phyloP scores from a whole-genome alignment of 768 basidiomycete genomes.

The Amanita rubescens region DNA sequence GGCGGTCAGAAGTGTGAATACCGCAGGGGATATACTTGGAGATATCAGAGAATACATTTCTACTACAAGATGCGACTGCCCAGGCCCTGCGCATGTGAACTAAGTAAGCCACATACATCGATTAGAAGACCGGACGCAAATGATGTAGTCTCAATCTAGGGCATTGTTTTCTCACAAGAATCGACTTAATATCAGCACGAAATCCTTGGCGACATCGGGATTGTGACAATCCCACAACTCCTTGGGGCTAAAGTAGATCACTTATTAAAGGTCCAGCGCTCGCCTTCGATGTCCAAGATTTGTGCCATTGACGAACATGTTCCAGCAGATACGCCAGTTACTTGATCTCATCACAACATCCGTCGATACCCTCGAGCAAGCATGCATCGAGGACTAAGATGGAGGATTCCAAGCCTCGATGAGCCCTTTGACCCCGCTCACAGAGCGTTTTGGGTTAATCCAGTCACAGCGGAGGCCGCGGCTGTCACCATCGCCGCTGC shows the following conservation, averaged over 20 bases:
- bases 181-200: too few species aligned
- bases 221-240: background rate
- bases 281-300: background rate
- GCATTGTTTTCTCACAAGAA: too few species aligned
- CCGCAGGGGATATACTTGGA: too few species aligned
- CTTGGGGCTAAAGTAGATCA: too few species aligned
- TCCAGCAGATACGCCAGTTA: background rate
- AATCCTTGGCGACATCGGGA: conserved; percentile 11
- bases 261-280: too few species aligned
- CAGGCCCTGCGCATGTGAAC: too few species aligned
- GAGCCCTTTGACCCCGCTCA: conserved; percentile 14
- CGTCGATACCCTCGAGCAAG: conserved; percentile 2
- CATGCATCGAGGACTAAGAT: conserved; percentile 9
- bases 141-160: too few species aligned
- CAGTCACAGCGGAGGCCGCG: conserved; percentile 13
- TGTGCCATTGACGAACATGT: background rate
- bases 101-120: too few species aligned
- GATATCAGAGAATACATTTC: too few species aligned
- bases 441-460: conserved; percentile 15
- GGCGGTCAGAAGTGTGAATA: too few species aligned
- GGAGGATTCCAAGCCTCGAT: conserved; percentile 15
- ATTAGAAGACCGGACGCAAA: too few species aligned
- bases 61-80: too few species aligned
- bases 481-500: conserved; percentile 18
- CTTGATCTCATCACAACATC: conserved; percentile 1